Percentiles rank a stretch among this genome's conserved stretches.
Conservation (phyloP, 495 filamentous ascomycete genomes). For the Diplogelasinospora grovesii region DNA sequence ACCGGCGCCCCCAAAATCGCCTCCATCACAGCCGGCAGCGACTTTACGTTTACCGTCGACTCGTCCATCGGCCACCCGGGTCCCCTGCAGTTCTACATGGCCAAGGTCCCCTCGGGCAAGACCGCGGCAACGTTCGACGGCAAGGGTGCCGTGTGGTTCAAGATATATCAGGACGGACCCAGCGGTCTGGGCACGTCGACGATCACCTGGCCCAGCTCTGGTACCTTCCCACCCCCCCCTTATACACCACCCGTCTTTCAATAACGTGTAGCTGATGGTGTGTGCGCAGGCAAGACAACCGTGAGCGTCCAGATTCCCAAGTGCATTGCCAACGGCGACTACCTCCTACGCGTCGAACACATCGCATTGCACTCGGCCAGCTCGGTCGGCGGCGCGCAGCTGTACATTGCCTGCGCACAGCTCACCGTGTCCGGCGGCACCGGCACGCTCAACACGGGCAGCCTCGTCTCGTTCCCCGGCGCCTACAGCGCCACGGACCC, state of each 20-base stretch:
- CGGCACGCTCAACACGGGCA: constrained; percentile 25
- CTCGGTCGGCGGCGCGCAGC: constrained; percentile 43
- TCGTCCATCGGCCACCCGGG: constrained; percentile 26
- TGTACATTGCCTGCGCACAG: constrained; percentile 47
- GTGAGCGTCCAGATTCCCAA: constrained; percentile 41
- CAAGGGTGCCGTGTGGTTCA: constrained; percentile 45
- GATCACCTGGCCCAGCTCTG: constrained; percentile 38
- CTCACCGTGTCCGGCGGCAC: constrained; percentile 34
- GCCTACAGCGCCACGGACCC: constrained; percentile 40
- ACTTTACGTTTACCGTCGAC: constrained; percentile 20
- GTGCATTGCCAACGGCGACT: constrained; percentile 47
- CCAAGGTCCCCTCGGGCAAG: constrained; percentile 41
- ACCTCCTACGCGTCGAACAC: constrained; percentile 54
- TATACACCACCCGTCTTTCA: neutral
- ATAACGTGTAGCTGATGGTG: too few relatives aligned
- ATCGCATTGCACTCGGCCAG: constrained; percentile 45
- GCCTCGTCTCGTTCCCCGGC: constrained; percentile 39
- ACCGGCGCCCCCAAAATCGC: constrained; percentile 22
- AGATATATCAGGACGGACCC: constrained; percentile 44
- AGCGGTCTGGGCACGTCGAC: constrained; percentile 23
- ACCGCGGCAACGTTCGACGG: constrained; percentile 43
- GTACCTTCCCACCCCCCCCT: constrained; percentile 15
- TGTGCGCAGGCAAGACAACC: constrained; percentile 23
- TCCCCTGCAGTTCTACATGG: constrained; percentile 41
- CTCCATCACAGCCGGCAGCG: constrained; percentile 10